A percentile compares a stretch with the other conserved stretches of the same genome.
Conservation (phyloP, 192 early-diverging fungal species). For the Rhizophagus prolifer region DNA sequence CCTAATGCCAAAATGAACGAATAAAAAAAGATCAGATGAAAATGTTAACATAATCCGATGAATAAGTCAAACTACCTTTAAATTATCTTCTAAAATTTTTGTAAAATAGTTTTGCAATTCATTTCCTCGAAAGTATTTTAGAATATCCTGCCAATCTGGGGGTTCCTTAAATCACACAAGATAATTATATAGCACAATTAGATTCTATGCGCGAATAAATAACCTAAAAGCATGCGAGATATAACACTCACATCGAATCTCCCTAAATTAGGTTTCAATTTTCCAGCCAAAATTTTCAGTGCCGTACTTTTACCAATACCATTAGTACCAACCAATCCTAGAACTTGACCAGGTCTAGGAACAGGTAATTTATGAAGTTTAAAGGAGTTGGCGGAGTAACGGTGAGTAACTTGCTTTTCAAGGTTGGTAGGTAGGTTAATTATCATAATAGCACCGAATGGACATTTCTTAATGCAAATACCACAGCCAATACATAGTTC, state of each 20-base stretch:
- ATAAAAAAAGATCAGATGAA: too few relatives aligned
- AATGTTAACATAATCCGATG: background rate
- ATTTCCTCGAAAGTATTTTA: slow-evolving; percentile 94
- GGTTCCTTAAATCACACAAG: slow-evolving; percentile 44
- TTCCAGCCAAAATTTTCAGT: slow-evolving; percentile 89
- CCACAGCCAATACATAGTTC: slow-evolving; percentile 97
- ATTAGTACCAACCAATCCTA: slow-evolving; percentile 98
- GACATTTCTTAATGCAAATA: slow-evolving; percentile 97
- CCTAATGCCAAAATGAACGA: too few relatives aligned
- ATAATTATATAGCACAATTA: background rate
- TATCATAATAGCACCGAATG: slow-evolving; percentile 93
- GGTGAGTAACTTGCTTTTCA: slow-evolving; percentile 91
- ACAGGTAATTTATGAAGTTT: slow-evolving; percentile 95
- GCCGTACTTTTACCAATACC: slow-evolving; percentile 94
- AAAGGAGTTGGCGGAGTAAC: slow-evolving; percentile 96
- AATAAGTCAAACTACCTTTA: slow-evolving; percentile 54
- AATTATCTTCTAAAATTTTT: slow-evolving; percentile 94
- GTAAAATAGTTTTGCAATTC: slow-evolving; percentile 99
- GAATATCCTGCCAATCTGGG: slow-evolving; percentile 95
- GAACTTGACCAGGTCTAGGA: slow-evolving; percentile 94
- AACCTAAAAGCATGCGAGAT: slow-evolving; percentile 10
- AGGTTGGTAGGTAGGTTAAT: slow-evolving; percentile 97
- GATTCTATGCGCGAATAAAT: background rate
- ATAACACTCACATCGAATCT: slow-evolving; percentile 51
- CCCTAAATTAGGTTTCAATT: slow-evolving; percentile 96